Conservation (phyloP, 1,284 basidiomycete species). For the Apiotrichum akiyoshidainum region DNA sequence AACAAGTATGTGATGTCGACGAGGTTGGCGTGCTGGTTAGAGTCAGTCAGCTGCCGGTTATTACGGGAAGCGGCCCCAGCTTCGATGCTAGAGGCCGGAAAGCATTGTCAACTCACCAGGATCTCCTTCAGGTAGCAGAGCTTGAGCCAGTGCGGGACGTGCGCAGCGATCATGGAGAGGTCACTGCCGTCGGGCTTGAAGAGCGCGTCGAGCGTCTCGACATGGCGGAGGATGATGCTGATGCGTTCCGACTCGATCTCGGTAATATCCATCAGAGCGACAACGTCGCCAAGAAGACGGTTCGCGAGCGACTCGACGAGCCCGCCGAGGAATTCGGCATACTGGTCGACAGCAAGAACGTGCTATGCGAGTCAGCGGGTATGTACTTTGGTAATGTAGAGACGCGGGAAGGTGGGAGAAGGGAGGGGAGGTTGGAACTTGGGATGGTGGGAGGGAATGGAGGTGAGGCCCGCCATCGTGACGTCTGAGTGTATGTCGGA, state of each 20-base stretch:
- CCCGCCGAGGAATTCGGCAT: slow-evolving; percentile 58
- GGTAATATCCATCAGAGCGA: slow-evolving; percentile 82
- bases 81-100: too few relatives aligned
- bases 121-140: slow-evolving; percentile 89
- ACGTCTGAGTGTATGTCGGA: too few relatives aligned
- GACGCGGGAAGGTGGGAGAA: neutral
- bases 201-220: slow-evolving; percentile 73
- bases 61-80: too few relatives aligned
- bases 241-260: slow-evolving; percentile 82
- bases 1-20: slow-evolving; percentile 91
- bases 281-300: slow-evolving; percentile 68
- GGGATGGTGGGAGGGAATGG: too few relatives aligned
- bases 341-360: slow-evolving; percentile 12
- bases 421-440: too few relatives aligned
- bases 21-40: slow-evolving; percentile 62
- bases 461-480: too few relatives aligned
- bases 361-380: slow-evolving; percentile 26
- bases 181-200: slow-evolving; percentile 53
- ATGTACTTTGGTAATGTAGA: too few relatives aligned
- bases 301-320: slow-evolving; percentile 70
- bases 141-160: slow-evolving; percentile 90
- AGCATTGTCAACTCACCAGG: slow-evolving; percentile 67
- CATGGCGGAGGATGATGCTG: slow-evolving; percentile 72
- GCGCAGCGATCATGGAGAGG: slow-evolving; percentile 48
- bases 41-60: slow-evolving; percentile 1